Evolutionary conservation across 2,329 filamentous ascomycete species (phyloP).

Genomic region (Fusarium drepaniforme): DNA sequence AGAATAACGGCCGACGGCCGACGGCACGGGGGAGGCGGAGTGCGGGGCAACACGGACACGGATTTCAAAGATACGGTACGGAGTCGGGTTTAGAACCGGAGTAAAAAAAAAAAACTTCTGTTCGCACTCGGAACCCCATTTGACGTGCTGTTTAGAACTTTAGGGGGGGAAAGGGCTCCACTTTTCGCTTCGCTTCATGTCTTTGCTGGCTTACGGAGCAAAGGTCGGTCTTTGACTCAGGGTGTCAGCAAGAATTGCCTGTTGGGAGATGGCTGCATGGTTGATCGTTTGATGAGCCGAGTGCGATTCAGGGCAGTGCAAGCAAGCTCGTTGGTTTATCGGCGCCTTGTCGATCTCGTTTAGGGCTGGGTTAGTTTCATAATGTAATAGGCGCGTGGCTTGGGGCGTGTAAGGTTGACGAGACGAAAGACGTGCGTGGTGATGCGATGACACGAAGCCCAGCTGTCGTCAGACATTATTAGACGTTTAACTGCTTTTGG

Average conservation of each 20-base stretch:
- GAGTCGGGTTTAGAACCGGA: background rate
- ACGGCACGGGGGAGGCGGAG: background rate
- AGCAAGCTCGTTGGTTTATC: background rate
- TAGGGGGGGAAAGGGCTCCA: background rate
- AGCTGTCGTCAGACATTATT: background rate
- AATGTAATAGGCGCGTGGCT: background rate
- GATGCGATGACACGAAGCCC: background rate
- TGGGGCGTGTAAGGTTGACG: background rate
- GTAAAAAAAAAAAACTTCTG: background rate
- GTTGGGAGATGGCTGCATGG: background rate
- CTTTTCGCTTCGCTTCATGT: background rate
- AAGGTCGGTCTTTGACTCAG: background rate
- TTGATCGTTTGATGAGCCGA: background rate
- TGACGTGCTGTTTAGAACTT: background rate
- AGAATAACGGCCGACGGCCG: background rate
- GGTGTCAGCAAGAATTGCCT: background rate
- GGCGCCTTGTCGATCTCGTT: background rate
- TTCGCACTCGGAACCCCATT: background rate
- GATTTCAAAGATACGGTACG: background rate
- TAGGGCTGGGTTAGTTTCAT: background rate
- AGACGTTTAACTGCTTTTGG: background rate
- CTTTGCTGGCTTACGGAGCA: background rate
- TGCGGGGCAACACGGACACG: constrained; percentile 1
- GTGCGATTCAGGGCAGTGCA: background rate
- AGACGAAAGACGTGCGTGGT: no score